Conservation (phyloP, 2,329 filamentous ascomycete species). For the Claviceps paspali region DNA sequence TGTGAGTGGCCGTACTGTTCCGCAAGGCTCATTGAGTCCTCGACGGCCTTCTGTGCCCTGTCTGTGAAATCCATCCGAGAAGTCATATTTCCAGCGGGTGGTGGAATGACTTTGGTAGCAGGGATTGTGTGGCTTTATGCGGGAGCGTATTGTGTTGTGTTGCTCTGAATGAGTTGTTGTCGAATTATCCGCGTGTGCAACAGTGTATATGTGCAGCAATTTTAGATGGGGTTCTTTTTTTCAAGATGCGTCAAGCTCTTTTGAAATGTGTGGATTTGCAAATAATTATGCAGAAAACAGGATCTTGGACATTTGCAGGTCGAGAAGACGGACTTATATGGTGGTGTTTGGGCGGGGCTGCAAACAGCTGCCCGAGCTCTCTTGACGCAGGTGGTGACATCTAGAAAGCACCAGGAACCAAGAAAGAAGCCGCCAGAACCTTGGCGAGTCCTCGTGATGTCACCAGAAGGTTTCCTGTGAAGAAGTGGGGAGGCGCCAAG, state of each 20-base stretch:
- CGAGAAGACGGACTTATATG: constrained; percentile 3
- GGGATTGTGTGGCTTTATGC: no score
- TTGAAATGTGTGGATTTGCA: no score
- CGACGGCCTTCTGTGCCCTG: constrained; percentile 74
- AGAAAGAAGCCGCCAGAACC: constrained; percentile 18
- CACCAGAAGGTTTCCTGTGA: constrained; percentile 11
- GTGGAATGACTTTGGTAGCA: background rate
- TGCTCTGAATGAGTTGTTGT: no score
- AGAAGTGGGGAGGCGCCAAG: constrained; percentile 9
- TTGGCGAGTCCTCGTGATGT: constrained; percentile 19
- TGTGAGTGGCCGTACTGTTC: constrained; percentile 86
- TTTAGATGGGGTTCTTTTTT: no score
- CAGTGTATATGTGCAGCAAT: no score
- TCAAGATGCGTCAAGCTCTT: no score
- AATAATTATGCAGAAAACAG: no score
- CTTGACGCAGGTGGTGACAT: constrained; percentile 3
- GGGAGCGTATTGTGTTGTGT: no score
- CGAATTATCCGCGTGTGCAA: no score
- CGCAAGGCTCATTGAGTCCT: constrained; percentile 75
- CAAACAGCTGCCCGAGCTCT: background rate
- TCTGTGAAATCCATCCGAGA: constrained; percentile 86
- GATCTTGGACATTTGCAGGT: no score
- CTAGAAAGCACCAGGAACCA: constrained; percentile 14
- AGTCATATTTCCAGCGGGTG: constrained; percentile 38
- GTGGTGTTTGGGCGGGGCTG: background rate